Percentiles rank a stretch among this genome's conserved stretches.
Conservation (phyloP, 208 protist genomes). For the Leptomonas pyrrhocoris region DNA sequence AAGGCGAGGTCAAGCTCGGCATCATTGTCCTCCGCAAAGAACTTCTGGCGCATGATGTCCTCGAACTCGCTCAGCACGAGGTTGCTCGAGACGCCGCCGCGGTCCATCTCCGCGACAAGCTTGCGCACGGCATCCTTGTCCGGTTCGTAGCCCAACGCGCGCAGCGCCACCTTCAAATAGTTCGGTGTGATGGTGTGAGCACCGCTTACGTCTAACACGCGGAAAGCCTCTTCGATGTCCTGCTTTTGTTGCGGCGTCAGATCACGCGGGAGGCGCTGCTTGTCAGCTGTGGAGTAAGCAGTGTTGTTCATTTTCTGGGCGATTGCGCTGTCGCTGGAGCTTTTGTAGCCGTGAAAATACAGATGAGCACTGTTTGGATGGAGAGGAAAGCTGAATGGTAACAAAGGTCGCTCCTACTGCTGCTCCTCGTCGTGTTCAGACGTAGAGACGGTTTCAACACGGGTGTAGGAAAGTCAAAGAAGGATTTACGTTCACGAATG, state of each 20-base stretch:
- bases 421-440: no score
- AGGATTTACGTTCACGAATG: no score
- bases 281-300: conserved; percentile 52
- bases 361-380: no score
- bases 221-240: conserved; percentile 96
- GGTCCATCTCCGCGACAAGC: conserved; percentile 93
- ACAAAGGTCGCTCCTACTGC: no score
- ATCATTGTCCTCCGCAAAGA: conserved; percentile 87
- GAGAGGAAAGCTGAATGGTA: no score
- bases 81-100: conserved; percentile 88
- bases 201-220: conserved; percentile 95
- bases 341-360: no score
- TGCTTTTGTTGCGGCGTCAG: conserved; percentile 86
- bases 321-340: background rate
- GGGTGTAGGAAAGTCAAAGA: no score
- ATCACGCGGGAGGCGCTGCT: conserved; percentile 74
- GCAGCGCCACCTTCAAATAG: conserved; percentile 94
- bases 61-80: conserved; percentile 92
- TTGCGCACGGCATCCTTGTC: conserved; percentile 92
- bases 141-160: conserved; percentile 95
- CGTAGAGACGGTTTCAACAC: no score
- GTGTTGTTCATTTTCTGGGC: conserved; percentile 44
- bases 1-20: conserved; percentile 95
- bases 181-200: conserved; percentile 92
- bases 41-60: conserved; percentile 90